Base-by-base conservation (phyloP, 2,329 filamentous ascomycete species). In the Metarhizium guizhouense region DNA sequence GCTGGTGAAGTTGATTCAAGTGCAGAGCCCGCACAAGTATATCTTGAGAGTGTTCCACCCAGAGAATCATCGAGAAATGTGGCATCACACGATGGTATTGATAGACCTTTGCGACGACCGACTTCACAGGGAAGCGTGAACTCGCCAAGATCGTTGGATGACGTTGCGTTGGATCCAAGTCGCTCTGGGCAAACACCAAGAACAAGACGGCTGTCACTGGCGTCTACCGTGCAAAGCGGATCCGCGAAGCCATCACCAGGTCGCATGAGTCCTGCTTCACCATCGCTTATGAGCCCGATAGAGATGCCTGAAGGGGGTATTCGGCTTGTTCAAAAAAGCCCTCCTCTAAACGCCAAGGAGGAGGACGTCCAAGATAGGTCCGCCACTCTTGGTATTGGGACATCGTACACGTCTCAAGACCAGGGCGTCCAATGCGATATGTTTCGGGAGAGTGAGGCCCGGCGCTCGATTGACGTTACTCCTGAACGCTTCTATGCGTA, bases 401-500 rank as follows among this genome's bases (percentile, higher is more conserved):
- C 47, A 3, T 14, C 45, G 6, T 47, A 29, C n/a, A 13, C 38
- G 14, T 45, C 29, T 40, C 56, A 48, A 8, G 56, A 58, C 36
- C 56, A 49, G 29, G 54, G 42, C 1, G 20, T 54, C 20, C 56
- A 58, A 36, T 58, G 56, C 45, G 45, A 56, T n/a, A 36, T 56
- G 2, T 20, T 49, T 20, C 30, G 47, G 47, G 51, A 52, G 25
- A 16, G 4, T 4, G 47, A 42, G 20, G 25, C 47, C 13, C 32
- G 51, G 16, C 47, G 50, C 7, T 64, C 62, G 13, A 58, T 59
- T 25, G 56, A 59, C 6, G 52, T 57, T 34, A 62, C 61, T 29
- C 63, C 65, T 5, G 54, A 59, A 14, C 56, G 63, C 25, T 68
- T 67, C 32, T 67, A 64, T 45, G 57, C 65, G 2, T 56, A 60